A percentile compares a stretch with the other conserved stretches of the same genome.
Conservation (phyloP, 345 rosid genomes). For the Populus nigra region DNA sequence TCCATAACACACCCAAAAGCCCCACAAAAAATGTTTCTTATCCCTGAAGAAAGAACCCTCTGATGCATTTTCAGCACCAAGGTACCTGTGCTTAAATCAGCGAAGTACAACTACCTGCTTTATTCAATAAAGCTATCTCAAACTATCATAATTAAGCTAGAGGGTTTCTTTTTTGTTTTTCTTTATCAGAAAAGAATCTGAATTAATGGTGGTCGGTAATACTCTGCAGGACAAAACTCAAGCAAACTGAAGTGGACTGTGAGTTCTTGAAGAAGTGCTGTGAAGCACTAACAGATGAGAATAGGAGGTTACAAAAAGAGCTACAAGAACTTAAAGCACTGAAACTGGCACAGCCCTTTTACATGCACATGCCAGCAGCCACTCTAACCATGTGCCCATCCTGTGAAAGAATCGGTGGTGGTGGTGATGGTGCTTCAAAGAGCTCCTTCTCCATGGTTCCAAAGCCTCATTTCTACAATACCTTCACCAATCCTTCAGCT, state of each 20-base stretch:
- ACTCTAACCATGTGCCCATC: conserved; percentile 33
- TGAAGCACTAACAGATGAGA: conserved; percentile 28
- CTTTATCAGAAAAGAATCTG: neutral
- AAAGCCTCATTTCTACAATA: conserved; percentile 63
- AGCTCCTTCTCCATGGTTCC: conserved; percentile 49
- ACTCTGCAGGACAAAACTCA: conserved; percentile 28
- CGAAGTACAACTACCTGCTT: no score
- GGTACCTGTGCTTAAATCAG: no score
- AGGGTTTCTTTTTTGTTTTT: no score
- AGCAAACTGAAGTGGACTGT: conserved; percentile 34
- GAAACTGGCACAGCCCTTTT: conserved; percentile 28
- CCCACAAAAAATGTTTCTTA: neutral
- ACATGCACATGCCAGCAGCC: conserved; percentile 32
- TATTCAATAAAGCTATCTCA: no score
- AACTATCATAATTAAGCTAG: no score
- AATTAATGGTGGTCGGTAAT: neutral
- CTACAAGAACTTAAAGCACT: conserved; percentile 25
- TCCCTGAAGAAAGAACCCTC: neutral
- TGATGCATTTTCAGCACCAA: no score
- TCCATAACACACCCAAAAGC: neutral
- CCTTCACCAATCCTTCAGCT: conserved; percentile 74
- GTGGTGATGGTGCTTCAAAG: conserved; percentile 31
- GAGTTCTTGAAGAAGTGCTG: conserved; percentile 33
- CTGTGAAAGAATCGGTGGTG: conserved; percentile 59
- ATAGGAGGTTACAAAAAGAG: conserved; percentile 28